These are phyloP conservation scores for Gossypium davidsonii DNA, from an alignment of 441 rosid genomes.

Conservation along the genomic window DNA sequence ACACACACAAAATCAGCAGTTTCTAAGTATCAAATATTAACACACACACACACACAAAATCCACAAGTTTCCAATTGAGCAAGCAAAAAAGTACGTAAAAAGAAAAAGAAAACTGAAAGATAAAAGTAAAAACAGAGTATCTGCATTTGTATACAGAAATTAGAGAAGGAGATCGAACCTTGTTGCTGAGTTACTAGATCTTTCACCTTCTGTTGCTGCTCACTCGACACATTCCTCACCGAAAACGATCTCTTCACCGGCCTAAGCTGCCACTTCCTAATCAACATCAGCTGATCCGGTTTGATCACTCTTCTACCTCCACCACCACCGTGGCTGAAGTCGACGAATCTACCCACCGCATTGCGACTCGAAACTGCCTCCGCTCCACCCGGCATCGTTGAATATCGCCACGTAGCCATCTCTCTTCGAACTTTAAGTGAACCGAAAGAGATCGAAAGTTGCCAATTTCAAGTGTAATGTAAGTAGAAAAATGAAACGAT, in stretches of 20 bases:
- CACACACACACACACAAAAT: not conserved
- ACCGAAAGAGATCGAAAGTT: not conserved
- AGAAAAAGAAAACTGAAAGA: not conserved
- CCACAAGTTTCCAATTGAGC: not conserved
- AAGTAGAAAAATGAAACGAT: not conserved
- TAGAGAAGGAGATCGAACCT: constrained; percentile 22
- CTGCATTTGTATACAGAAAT: not conserved
- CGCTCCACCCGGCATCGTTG: constrained; percentile 24
- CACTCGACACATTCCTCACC: constrained; percentile 43
- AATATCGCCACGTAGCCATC: constrained; percentile 37
- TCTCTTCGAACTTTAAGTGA: not conserved
- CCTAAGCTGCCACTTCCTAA: constrained; percentile 25
- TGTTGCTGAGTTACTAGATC: constrained; percentile 33
- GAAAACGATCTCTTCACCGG: constrained; percentile 20
- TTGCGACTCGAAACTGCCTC: constrained; percentile 23
- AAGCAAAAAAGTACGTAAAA: not conserved
- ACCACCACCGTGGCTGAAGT: constrained; percentile 17
- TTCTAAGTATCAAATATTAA: not conserved
- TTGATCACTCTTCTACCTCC: constrained; percentile 2
- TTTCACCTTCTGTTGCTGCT: constrained; percentile 32
- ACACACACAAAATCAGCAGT: not conserved
- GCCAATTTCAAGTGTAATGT: not conserved
- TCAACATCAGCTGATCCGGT: constrained; percentile 34
- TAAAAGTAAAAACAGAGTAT: constrained; percentile 4
- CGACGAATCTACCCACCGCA: constrained; percentile 34